Evolutionary conservation across 2,329 filamentous ascomycete genomes (phyloP).

Genomic region (Blastomyces gilchristii): DNA sequence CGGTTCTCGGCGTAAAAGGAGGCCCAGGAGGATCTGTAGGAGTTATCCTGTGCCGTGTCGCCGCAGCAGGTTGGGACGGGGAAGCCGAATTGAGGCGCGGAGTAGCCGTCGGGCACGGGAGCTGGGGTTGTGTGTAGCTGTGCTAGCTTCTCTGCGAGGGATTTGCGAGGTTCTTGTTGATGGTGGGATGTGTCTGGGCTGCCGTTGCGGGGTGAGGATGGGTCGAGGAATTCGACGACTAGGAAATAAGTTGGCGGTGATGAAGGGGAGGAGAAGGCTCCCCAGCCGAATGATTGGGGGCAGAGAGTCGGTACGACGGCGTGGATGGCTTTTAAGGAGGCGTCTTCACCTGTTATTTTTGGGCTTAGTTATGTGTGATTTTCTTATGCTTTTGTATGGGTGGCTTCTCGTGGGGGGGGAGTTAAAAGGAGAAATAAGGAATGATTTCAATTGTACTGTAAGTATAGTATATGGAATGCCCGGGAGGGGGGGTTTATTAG

Average conservation of each 20-base stretch:
- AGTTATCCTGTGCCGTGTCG: constrained; percentile 70
- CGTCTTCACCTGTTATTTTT: constrained; percentile 57
- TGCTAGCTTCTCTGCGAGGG: constrained; percentile 66
- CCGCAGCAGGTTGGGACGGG: constrained; percentile 79
- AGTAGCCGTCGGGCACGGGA: constrained; percentile 44
- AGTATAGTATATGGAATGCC: background rate
- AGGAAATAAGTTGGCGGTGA: constrained; percentile 37
- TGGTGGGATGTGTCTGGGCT: constrained; percentile 20
- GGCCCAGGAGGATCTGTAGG: constrained; percentile 62
- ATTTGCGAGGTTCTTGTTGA: constrained; percentile 39
- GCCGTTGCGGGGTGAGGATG: constrained; percentile 33
- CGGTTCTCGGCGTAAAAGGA: constrained; percentile 75
- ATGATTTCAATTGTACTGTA: background rate
- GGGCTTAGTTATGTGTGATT: background rate
- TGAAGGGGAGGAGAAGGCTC: constrained; percentile 42
- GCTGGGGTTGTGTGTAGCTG: constrained; percentile 67
- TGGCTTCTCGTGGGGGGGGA: background rate
- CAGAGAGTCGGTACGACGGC: constrained; percentile 62
- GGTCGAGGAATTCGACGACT: constrained; percentile 71
- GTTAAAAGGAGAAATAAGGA: background rate
- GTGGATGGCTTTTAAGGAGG: constrained; percentile 73
- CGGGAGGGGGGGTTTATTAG: background rate
- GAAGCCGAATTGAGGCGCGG: constrained; percentile 65
- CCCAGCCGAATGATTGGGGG: constrained; percentile 63
- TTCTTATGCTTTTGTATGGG: background rate